Conservation (phyloP, 352 stramenopile genomes). For the Peronospora destructor region DNA sequence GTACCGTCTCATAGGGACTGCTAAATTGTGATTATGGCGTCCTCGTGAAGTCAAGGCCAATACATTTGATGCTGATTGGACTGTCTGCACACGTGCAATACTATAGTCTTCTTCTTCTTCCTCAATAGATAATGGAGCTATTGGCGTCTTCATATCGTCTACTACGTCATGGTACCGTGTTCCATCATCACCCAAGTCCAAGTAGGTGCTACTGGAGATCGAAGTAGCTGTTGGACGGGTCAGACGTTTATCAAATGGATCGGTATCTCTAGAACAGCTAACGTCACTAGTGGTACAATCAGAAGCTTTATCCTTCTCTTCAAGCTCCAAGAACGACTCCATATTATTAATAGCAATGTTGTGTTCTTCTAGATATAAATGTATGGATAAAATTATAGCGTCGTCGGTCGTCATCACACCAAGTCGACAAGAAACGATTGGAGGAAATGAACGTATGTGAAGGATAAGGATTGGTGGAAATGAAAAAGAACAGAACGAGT, state of each 20-base stretch:
- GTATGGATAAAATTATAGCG: too few relatives aligned
- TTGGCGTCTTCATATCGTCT: constrained; percentile 10
- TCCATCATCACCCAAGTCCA: constrained; percentile 22
- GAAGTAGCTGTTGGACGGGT: constrained; percentile 11
- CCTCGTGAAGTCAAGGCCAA: constrained; percentile 18
- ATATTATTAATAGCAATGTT: constrained; percentile 2
- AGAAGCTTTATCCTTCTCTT: constrained; percentile 15
- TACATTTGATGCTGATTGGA: constrained; percentile 30
- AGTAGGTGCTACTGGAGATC: constrained; percentile 26
- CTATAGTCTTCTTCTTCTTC: constrained; percentile 12
- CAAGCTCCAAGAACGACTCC: constrained; percentile 16
- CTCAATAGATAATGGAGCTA: constrained; percentile 15
- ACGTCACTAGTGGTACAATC: constrained; percentile 1
- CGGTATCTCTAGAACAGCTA: constrained; percentile 3
- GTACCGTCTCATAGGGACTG: constrained; percentile 25
- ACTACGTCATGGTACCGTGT: constrained; percentile 10
- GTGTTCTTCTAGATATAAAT: background rate
- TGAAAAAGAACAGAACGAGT: too few relatives aligned
- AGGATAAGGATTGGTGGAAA: background rate
- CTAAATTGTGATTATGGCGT: constrained; percentile 13
- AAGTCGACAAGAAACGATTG: constrained; percentile 1
- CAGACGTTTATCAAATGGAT: constrained; percentile 14
- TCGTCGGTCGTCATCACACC: constrained; percentile 1
- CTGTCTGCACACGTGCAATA: constrained; percentile 1
- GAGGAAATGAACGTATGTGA: too few relatives aligned